Conservation (phyloP, 495 filamentous ascomycete species). For the Friedmanniomyces simplex region DNA sequence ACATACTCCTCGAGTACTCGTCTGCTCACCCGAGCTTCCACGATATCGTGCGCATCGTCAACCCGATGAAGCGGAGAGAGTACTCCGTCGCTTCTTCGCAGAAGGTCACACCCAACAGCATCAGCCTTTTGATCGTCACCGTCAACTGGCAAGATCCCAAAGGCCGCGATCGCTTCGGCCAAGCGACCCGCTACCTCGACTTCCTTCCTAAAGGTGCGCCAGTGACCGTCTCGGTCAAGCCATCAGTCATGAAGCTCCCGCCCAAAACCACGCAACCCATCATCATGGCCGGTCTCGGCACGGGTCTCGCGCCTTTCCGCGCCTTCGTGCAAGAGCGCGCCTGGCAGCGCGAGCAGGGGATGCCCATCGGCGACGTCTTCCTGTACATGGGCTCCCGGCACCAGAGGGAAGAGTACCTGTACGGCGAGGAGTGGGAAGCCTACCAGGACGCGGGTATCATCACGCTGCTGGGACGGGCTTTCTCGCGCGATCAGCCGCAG, state of each 20-base stretch:
- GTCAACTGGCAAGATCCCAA: constrained; percentile 84
- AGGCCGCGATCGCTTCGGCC: constrained; percentile 83
- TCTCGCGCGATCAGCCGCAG: constrained; percentile 91
- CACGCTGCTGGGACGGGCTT: constrained; percentile 85
- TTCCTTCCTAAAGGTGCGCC: constrained; percentile 59
- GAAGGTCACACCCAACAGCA: constrained; percentile 73
- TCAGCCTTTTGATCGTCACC: constrained; percentile 95
- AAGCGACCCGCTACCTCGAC: constrained; percentile 82
- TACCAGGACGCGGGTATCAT: constrained; percentile 93
- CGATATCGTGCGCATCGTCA: constrained; percentile 80
- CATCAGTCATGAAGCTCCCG: constrained; percentile 95
- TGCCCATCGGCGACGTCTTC: constrained; percentile 84
- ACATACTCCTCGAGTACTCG: constrained; percentile 75
- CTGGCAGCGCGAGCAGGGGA: constrained; percentile 89
- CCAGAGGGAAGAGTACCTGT: constrained; percentile 96
- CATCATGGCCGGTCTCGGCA: constrained; percentile 99
- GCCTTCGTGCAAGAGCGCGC: constrained; percentile 97
- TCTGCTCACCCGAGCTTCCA: constrained; percentile 85
- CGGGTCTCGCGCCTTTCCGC: constrained; percentile 92
- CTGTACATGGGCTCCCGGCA: constrained; percentile 95
- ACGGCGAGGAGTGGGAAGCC: constrained; percentile 98
- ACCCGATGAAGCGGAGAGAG: constrained; percentile 87
- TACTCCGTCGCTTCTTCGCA: constrained; percentile 97
- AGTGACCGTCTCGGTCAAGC: constrained; percentile 87
- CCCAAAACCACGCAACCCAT: constrained; percentile 73